Percentiles rank a stretch among this genome's conserved stretches.
Conservation (phyloP, 306 rosid genomes). For the Dalbergia cochinchinensis region DNA sequence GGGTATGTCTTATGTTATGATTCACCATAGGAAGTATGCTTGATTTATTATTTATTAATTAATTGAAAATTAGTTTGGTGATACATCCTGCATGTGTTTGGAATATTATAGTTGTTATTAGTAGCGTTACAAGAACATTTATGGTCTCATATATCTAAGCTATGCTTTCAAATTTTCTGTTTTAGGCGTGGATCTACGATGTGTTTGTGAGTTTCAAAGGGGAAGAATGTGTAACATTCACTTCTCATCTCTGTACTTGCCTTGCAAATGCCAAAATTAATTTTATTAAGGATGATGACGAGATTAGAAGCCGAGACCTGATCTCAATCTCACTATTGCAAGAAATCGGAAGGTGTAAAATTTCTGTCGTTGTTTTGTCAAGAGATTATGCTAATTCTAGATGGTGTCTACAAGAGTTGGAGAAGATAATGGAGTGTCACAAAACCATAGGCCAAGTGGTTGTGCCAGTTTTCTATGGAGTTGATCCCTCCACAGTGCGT, state of each 20-base stretch:
- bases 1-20: constrained; percentile 9
- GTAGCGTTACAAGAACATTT: no score
- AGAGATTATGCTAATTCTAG: background rate
- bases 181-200: background rate
- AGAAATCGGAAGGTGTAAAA: constrained; percentile 15
- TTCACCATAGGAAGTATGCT: background rate
- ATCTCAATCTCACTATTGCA: constrained; percentile 5
- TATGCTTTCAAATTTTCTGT: background rate
- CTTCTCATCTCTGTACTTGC: background rate
- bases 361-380: constrained; percentile 23
- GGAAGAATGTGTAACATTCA: background rate
- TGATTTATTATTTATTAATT: no score
- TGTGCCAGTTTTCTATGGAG: constrained; percentile 29
- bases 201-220: background rate
- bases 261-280: background rate
- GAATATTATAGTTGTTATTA: no score
- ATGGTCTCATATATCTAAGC: no score
- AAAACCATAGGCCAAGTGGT: background rate
- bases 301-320: background rate
- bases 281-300: background rate
- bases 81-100: no score
- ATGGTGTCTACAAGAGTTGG: background rate
- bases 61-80: no score
- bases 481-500: constrained; percentile 28
- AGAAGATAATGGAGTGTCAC: background rate